Conservation (phyloP, 2,329 filamentous ascomycete species). For the Gremmenia infestans region DNA sequence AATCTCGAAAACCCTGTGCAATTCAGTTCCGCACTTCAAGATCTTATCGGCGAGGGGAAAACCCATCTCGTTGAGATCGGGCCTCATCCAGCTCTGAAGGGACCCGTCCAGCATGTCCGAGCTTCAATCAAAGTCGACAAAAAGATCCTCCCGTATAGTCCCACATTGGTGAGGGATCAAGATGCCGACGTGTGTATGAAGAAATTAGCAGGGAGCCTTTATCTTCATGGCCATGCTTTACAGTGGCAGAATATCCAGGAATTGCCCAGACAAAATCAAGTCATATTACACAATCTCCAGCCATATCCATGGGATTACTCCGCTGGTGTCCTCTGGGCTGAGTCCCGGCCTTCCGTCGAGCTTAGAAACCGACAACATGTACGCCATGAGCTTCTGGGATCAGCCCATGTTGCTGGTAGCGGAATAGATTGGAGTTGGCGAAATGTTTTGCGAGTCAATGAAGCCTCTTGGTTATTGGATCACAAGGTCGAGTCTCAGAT, state of each 20-base stretch:
- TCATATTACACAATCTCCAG: not conserved
- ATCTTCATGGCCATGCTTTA: slow-evolving; percentile 1
- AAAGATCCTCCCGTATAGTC: slow-evolving; percentile 30
- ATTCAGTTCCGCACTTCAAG: slow-evolving; percentile 5
- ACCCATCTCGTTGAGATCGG: slow-evolving; percentile 11
- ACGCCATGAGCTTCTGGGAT: slow-evolving; percentile 35
- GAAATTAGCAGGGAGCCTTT: slow-evolving; percentile 8
- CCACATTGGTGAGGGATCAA: slow-evolving; percentile 8
- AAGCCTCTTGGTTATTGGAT: slow-evolving; percentile 36
- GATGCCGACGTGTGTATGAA: slow-evolving; percentile 2
- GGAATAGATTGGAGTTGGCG: slow-evolving; percentile 8
- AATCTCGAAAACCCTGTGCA: slow-evolving; percentile 14
- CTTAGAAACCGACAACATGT: slow-evolving; percentile 9
- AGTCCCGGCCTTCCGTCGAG: not conserved
- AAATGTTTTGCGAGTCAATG: slow-evolving; percentile 28
- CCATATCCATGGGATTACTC: not conserved
- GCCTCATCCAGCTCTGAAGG: slow-evolving; percentile 9
- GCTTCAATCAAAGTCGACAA: slow-evolving; percentile 32
- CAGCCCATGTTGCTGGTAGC: slow-evolving; percentile 22
- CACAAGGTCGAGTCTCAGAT: slow-evolving; percentile 38
- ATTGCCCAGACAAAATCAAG: no score
- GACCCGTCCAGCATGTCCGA: slow-evolving; percentile 10
- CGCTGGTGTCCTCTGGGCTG: not conserved
- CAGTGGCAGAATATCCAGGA: not conserved
- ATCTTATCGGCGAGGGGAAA: not conserved